Conservation (phyloP, 495 filamentous ascomycete genomes). For the Talaromyces thailandensis region DNA sequence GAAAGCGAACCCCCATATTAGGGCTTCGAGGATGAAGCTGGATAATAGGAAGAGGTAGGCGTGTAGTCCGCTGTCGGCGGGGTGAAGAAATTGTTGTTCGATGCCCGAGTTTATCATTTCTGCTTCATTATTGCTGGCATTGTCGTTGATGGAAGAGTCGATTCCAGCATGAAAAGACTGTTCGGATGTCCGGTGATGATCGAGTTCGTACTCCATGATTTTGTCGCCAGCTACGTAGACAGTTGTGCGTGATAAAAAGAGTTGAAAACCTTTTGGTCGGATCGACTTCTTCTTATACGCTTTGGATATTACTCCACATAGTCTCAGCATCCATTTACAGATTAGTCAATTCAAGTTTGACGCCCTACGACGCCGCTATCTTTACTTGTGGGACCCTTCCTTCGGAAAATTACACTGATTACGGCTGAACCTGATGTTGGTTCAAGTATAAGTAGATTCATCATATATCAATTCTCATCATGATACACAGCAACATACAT, state of each 20-base stretch:
- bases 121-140: not conserved
- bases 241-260: not conserved
- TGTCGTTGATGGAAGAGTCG: not conserved
- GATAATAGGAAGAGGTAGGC: slow-evolving; percentile 58
- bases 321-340: not conserved
- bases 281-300: not conserved
- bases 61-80: slow-evolving; percentile 48
- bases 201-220: not conserved
- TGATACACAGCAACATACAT: not conserved
- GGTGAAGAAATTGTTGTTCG: slow-evolving; percentile 7
- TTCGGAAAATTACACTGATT: no score
- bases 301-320: no score
- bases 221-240: not conserved
- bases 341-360: not conserved
- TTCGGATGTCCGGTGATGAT: not conserved
- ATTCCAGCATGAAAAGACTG: not conserved
- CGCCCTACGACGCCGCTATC: not conserved
- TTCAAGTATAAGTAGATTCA: not conserved
- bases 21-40: slow-evolving; percentile 54
- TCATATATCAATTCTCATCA: not conserved
- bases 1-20: slow-evolving; percentile 64
- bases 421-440: not conserved
- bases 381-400: not conserved
- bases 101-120: not conserved
- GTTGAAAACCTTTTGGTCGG: not conserved